A percentile compares a stretch with the other conserved stretches of the same genome.
Conservation (phyloP, 2,329 filamentous ascomycete species). For the Fusarium sulawesiense region DNA sequence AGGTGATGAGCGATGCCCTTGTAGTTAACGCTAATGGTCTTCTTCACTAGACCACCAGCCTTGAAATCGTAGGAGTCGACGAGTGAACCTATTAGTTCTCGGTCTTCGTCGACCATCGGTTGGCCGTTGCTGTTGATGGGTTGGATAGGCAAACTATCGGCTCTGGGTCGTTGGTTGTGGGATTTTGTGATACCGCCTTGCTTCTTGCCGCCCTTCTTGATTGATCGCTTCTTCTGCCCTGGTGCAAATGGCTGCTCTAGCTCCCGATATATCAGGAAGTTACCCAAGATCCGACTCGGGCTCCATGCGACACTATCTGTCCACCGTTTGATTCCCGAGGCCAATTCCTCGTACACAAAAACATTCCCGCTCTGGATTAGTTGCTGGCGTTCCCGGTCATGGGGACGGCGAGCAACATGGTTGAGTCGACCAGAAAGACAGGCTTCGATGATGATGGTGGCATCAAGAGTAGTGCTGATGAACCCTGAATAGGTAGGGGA, state of each 20-base stretch:
- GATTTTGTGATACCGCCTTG: constrained; percentile 53
- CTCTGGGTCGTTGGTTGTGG: constrained; percentile 28
- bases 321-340: constrained; percentile 93
- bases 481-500: constrained; percentile 75
- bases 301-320: constrained; percentile 94
- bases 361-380: constrained; percentile 87
- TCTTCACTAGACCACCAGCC: constrained; percentile 84
- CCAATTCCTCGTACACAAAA: constrained; percentile 92
- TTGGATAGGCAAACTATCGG: not conserved
- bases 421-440: constrained; percentile 76
- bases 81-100: constrained; percentile 78
- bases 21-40: constrained; percentile 86
- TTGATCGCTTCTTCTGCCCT: constrained; percentile 85
- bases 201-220: constrained; percentile 73
- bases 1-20: constrained; percentile 83
- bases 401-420: constrained; percentile 84
- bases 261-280: constrained; percentile 88
- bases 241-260: constrained; percentile 81
- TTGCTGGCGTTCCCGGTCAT: constrained; percentile 81
- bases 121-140: not conserved
- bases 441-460: constrained; percentile 82
- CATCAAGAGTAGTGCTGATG: constrained; percentile 77
- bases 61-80: constrained; percentile 94
- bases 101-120: constrained; percentile 47
- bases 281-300: constrained; percentile 84